phyloP scores from a whole-genome alignment of 179 eudicot genomes.

The Nepenthes alata region DNA sequence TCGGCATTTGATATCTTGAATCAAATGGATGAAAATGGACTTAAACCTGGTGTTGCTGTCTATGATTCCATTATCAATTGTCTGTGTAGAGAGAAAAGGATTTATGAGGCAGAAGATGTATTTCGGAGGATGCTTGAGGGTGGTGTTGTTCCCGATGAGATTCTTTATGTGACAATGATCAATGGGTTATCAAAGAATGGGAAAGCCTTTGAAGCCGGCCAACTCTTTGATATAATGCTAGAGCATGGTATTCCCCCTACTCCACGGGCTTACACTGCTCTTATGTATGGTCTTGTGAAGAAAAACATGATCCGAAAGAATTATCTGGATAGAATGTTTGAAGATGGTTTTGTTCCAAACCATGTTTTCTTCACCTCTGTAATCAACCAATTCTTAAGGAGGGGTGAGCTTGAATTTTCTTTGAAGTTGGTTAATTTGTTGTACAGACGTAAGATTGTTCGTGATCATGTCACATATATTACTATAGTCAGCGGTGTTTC shows the following conservation, averaged over 20 bases:
- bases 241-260: conserved; percentile 25
- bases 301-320: conserved; percentile 29
- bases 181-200: conserved; percentile 31
- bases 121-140: conserved; percentile 27
- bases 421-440: conserved; percentile 28
- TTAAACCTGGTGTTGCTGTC: conserved; percentile 28
- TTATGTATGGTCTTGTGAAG: conserved; percentile 33
- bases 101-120: conserved; percentile 22
- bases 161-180: conserved; percentile 28
- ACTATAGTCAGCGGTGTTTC: conserved; percentile 32
- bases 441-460: conserved; percentile 23
- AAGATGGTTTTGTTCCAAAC: conserved; percentile 38
- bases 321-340: conserved; percentile 28
- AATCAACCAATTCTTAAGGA: conserved; percentile 29
- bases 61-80: conserved; percentile 26
- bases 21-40: conserved; percentile 21
- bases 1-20: conserved; percentile 21
- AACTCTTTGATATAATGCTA: conserved; percentile 28
- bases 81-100: conserved; percentile 25
- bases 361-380: conserved; percentile 32
- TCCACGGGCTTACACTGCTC: conserved; percentile 33
- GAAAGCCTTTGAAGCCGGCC: conserved; percentile 19
- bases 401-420: conserved; percentile 28
- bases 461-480: conserved; percentile 22
- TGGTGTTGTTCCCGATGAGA: conserved; percentile 33